These are phyloP conservation scores for Dipodascopsis uninucleata DNA, from an alignment of 805 yeast species.

Conservation along the genomic window DNA sequence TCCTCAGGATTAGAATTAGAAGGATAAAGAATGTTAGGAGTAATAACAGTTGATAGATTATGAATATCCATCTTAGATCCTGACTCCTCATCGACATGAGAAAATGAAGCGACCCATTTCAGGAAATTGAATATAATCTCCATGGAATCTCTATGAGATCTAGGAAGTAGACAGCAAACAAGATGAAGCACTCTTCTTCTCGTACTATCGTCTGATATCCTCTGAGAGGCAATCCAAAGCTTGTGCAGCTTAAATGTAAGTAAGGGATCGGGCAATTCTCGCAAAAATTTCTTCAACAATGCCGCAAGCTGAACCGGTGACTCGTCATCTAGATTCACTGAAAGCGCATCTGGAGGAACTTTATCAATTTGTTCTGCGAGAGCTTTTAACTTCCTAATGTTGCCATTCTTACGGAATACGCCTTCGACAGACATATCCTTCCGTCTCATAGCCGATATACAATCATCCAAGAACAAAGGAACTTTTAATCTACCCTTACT, in stretches of 20 bases:
- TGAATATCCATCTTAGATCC: conserved; percentile 96
- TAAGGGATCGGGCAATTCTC: conserved; percentile 91
- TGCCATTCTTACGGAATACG: conserved; percentile 92
- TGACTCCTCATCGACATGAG: conserved; percentile 83
- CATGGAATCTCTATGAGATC: conserved; percentile 73
- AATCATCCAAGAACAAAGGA: conserved; percentile 83
- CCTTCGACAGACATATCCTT: conserved; percentile 95
- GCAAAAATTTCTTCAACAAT: conserved; percentile 77
- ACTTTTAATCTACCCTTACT: conserved; percentile 77
- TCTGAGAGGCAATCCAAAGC: conserved; percentile 52
- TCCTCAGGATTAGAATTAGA: conserved; percentile 24
- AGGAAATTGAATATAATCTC: conserved; percentile 84
- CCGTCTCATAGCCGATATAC: conserved; percentile 74
- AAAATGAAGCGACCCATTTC: conserved; percentile 93
- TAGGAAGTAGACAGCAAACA: conserved; percentile 74
- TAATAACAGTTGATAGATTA: conserved; percentile 89
- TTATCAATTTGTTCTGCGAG: conserved; percentile 70
- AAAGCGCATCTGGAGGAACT: conserved; percentile 65
- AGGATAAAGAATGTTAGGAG: conserved; percentile 81
- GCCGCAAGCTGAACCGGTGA: conserved; percentile 92
- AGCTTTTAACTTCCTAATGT: conserved; percentile 74
- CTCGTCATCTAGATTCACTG: conserved; percentile 46
- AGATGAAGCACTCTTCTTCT: conserved; percentile 56
- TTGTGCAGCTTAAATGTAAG: conserved; percentile 72
- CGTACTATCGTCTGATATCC: conserved; percentile 40